phyloP scores from a whole-genome alignment of 2,329 filamentous ascomycete species.

The Pseudocercospora cruenta region DNA sequence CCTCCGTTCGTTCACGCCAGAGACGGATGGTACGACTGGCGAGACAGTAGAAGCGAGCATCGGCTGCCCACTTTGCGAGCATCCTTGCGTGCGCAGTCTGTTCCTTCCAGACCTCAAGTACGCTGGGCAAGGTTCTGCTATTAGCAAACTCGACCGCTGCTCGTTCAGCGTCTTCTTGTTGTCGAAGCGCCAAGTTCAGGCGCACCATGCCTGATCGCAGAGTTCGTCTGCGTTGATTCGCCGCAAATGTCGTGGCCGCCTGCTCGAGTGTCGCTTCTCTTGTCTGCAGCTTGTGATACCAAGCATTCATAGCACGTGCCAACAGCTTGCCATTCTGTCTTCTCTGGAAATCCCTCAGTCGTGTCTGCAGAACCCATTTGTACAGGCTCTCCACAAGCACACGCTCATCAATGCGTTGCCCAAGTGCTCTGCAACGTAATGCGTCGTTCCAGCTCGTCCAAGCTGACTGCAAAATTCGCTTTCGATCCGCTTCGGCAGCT shows the following conservation, averaged over 20 bases:
- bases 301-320: conserved; percentile 25
- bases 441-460: conserved; percentile 67
- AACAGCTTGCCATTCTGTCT: conserved; percentile 36
- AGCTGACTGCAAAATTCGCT: conserved; percentile 59
- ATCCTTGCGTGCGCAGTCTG: conserved; percentile 49
- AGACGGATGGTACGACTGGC: conserved; percentile 53
- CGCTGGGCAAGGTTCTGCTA: conserved; percentile 43
- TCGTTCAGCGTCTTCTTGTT: conserved; percentile 40
- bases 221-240: conserved; percentile 33
- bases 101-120: conserved; percentile 42
- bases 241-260: conserved; percentile 29
- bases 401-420: conserved; percentile 58
- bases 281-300: conserved; percentile 21
- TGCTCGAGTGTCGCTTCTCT: conserved; percentile 22
- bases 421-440: conserved; percentile 58
- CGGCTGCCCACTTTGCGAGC: conserved; percentile 57
- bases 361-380: conserved; percentile 62
- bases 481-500: conserved; percentile 55
- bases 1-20: conserved; percentile 56
- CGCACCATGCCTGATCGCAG: conserved; percentile 34
- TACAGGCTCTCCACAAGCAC: conserved; percentile 61
- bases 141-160: conserved; percentile 49
- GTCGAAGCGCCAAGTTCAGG: conserved; percentile 35
- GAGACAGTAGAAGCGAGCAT: conserved; percentile 61
- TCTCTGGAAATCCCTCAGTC: conserved; percentile 46